Conservation (phyloP, 805 yeast species). For the Torulaspora maleeae region DNA sequence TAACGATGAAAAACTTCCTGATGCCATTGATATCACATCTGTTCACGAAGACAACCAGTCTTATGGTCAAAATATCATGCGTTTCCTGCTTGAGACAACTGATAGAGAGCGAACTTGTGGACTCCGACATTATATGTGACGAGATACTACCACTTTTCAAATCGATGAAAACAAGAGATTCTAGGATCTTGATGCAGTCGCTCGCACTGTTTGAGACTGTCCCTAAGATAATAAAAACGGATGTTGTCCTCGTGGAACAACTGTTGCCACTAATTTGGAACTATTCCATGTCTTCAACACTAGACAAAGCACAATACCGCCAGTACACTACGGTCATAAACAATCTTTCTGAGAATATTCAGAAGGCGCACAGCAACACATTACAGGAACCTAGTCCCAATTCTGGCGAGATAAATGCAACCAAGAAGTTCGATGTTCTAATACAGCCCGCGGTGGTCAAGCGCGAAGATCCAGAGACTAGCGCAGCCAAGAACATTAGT, state of each 20-base stretch:
- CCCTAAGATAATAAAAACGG: conserved; percentile 43
- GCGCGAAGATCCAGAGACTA: conserved; percentile 24
- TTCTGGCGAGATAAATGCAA: conserved; percentile 18
- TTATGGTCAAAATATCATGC: conserved; percentile 70
- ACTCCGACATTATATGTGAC: conserved; percentile 66
- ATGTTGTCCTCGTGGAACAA: conserved; percentile 45
- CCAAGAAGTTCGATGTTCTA: conserved; percentile 27
- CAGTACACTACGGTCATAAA: conserved; percentile 39
- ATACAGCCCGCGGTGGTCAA: conserved; percentile 18
- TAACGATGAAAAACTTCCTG: conserved; percentile 67
- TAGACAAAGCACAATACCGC: conserved; percentile 42
- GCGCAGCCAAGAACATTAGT: conserved; percentile 22
- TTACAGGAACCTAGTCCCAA: conserved; percentile 29
- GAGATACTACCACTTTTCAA: conserved; percentile 75
- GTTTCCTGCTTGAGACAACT: conserved; percentile 55
- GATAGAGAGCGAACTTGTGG: conserved; percentile 57
- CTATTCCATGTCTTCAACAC: conserved; percentile 43
- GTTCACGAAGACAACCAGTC: conserved; percentile 79
- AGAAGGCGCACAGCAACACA: conserved; percentile 39
- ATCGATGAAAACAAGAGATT: conserved; percentile 71
- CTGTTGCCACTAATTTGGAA: conserved; percentile 52
- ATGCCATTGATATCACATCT: conserved; percentile 67
- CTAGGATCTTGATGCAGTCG: conserved; percentile 52
- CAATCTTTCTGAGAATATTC: conserved; percentile 42
- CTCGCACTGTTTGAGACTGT: conserved; percentile 40